A percentile compares a stretch with the other conserved stretches of the same genome.
These are phyloP conservation scores for Globomyces pollinis-pini DNA, from an alignment of 192 early-diverging fungal species.

Conservation along the genomic window DNA sequence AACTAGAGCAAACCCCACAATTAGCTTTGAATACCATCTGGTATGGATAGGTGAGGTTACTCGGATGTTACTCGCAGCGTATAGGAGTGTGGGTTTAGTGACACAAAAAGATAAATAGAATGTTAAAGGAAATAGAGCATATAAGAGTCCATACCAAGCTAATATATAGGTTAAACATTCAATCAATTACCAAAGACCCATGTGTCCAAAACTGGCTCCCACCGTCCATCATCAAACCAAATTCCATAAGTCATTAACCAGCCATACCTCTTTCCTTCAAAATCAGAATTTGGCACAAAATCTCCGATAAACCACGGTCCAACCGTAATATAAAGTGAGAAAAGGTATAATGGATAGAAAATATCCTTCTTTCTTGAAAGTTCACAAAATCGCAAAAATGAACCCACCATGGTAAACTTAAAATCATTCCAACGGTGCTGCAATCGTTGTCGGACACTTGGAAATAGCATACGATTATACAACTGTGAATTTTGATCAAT, in stretches of 20 bases:
- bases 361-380: constrained; percentile 37
- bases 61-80: constrained; percentile 6
- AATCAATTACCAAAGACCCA: constrained; percentile 11
- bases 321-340: constrained; percentile 29
- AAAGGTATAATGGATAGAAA: constrained; percentile 47
- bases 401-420: constrained; percentile 4
- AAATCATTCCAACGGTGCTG: constrained; percentile 7
- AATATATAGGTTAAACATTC: background rate
- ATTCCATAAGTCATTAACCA: constrained; percentile 22
- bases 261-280: constrained; percentile 11
- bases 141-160: constrained; percentile 11
- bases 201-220: constrained; percentile 17
- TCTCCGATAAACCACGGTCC: constrained; percentile 65
- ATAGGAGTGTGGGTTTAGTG: constrained; percentile 25
- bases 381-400: constrained; percentile 30
- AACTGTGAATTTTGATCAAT: background rate
- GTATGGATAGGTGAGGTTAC: constrained; percentile 23
- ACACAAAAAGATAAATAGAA: constrained; percentile 33
- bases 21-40: constrained; percentile 9
- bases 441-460: background rate
- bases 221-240: constrained; percentile 15
- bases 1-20: constrained; percentile 15
- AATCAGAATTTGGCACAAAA: constrained; percentile 44
- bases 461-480: background rate
- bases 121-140: constrained; percentile 15